Percentiles rank a stretch among this genome's conserved stretches.
These are phyloP conservation scores for Pseudomonodictys pantanalensis DNA, from an alignment of 495 filamentous ascomycete genomes.

Conservation along the genomic window DNA sequence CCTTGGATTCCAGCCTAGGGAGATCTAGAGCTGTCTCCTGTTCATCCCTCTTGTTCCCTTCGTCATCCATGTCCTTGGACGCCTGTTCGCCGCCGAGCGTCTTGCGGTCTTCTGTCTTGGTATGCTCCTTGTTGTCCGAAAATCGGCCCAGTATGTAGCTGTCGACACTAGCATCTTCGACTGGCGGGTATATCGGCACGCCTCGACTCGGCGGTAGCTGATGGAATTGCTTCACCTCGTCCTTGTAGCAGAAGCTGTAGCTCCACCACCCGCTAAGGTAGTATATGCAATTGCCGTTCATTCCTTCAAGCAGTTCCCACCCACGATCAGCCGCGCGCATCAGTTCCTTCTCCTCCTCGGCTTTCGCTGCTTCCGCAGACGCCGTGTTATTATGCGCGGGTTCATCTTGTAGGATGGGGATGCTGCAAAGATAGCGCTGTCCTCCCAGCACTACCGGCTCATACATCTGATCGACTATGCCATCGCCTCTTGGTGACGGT, in stretches of 20 bases:
- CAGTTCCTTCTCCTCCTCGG: conserved; percentile 81
- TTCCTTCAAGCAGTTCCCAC: conserved; percentile 82
- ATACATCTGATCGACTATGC: conserved; percentile 52
- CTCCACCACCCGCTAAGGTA: conserved; percentile 95
- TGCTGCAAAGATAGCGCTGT: conserved; percentile 76
- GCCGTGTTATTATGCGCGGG: conserved; percentile 54
- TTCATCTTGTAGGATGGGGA: conserved; percentile 64
- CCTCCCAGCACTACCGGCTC: conserved; percentile 69
- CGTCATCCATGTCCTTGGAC: conserved; percentile 39
- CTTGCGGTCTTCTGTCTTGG: conserved; percentile 30
- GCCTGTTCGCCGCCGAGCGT: conserved; percentile 38
- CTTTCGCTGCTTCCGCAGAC: conserved; percentile 53
- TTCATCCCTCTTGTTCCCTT: conserved; percentile 40
- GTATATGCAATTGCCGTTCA: conserved; percentile 87
- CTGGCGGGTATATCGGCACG: conserved; percentile 65
- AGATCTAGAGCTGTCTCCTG: conserved; percentile 33
- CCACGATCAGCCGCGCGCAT: conserved; percentile 78
- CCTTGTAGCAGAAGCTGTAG: conserved; percentile 91
- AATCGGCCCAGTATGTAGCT: conserved; percentile 77
- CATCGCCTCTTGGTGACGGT: conserved; percentile 27
- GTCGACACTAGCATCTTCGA: conserved; percentile 70
- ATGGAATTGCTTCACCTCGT: conserved; percentile 88
- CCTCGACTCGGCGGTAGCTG: conserved; percentile 64
- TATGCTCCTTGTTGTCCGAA: conserved; percentile 20
- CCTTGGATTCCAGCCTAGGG: conserved; percentile 54